Evolutionary conservation across 2,329 filamentous ascomycete species (phyloP), one percentile per base, ranked within the genome.

Genomic region (Lojkania enalia): DNA sequence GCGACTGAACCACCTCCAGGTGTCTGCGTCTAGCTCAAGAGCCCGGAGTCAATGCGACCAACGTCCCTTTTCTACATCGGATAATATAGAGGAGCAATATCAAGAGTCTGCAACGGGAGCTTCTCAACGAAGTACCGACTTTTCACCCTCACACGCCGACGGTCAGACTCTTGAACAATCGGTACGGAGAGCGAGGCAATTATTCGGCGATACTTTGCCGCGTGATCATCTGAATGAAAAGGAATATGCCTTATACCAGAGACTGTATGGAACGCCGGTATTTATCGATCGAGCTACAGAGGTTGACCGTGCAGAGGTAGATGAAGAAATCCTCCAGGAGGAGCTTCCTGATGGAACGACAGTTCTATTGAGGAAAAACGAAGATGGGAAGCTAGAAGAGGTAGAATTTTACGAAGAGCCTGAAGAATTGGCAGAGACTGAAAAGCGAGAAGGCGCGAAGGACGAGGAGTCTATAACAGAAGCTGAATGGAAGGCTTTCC

Each of bases 151-250:
- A 44, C 43, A 12, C 57, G 66, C 39, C 55, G 55, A 6, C 32
- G 14, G 19, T 63, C n/a, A 61, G 48, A n/a, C n/a, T 4, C 74
- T 82, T 43, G 86, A 89, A 63, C 74, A 75, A 9, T 72, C 85
- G 5, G 89, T 89, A 21, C 82, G 87, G 44, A 77, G 83, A 55
- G 86, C 88, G 25, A 83, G 86, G 58, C 85, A 88, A 52, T 77
- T 82, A 6, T 95, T 90, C 66, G 86, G 90, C 49, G 85, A 94
- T 60, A 84, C 79, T 0, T 70, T 96, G 18, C 91, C 91, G 0
- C 80, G 83, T 21, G 84, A 79, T 23, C 82, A 88, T 57, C 69
- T 96, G 39, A 83, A 77, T 23, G 76, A 78, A 1, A 80, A 86
- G 41, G 90, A 96, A 66, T 84, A 86, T 59, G 74, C 73, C 36